Conservation (phyloP, 2,329 filamentous ascomycete species). For the Aspergillus neoniger region DNA sequence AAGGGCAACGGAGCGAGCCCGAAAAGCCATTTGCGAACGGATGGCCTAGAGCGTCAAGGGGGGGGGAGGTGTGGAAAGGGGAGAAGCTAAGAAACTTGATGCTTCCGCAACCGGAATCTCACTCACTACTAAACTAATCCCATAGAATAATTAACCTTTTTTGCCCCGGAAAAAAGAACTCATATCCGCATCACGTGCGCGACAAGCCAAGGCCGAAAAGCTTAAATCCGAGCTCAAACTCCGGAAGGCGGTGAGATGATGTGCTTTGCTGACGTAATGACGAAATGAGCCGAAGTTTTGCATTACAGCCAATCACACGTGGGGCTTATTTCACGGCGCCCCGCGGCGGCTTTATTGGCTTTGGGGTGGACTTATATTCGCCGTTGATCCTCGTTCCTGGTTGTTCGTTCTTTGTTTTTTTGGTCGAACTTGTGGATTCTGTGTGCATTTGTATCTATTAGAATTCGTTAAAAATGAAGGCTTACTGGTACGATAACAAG, state of each 20-base stretch:
- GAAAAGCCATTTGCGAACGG: slow-evolving; percentile 36
- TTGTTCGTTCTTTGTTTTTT: background rate
- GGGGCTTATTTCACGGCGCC: background rate
- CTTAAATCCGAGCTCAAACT: slow-evolving; percentile 14
- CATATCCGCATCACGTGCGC: slow-evolving; percentile 13
- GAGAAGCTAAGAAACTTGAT: background rate
- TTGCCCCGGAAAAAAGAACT: slow-evolving; percentile 7
- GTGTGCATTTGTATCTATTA: too few relatives aligned
- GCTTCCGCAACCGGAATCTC: background rate
- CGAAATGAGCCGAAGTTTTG: slow-evolving; percentile 7
- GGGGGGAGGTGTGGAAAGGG: too few relatives aligned
- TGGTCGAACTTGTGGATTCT: background rate
- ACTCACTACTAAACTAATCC: background rate
- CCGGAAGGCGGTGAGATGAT: slow-evolving; percentile 23
- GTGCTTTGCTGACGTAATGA: slow-evolving; percentile 22
- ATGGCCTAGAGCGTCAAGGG: background rate
- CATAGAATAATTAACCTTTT: too few relatives aligned
- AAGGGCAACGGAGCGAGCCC: slow-evolving; percentile 32
- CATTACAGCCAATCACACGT: slow-evolving; percentile 30
- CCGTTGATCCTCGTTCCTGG: background rate
- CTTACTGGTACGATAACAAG: slow-evolving; percentile 71
- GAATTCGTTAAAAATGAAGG: slow-evolving; percentile 58
- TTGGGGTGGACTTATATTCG: background rate
- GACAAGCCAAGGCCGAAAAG: background rate
- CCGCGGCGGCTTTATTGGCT: background rate